Evolutionary conservation across 2,329 filamentous ascomycete genomes (phyloP).

Genomic region (Alternaria atra): DNA sequence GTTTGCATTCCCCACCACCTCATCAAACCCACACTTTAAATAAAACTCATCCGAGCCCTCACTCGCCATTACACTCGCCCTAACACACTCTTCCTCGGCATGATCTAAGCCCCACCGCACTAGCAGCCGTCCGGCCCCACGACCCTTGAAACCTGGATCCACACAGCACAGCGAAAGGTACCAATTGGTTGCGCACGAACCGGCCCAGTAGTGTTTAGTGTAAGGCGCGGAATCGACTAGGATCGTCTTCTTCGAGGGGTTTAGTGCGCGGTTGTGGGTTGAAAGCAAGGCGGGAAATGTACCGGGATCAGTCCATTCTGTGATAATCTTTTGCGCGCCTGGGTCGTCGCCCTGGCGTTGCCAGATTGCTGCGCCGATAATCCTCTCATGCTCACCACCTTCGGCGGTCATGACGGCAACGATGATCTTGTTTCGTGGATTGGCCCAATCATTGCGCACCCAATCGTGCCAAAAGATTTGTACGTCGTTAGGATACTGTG

Average conservation of each 20-base stretch:
- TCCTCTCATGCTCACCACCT: slow-evolving; percentile 15
- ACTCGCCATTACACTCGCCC: no score
- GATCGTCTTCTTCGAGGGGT: slow-evolving; percentile 22
- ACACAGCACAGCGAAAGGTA: no score
- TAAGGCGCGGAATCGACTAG: slow-evolving; percentile 10
- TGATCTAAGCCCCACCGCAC: no score
- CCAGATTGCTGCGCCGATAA: slow-evolving; percentile 36
- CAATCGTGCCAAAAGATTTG: slow-evolving; percentile 32
- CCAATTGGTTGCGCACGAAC: no score
- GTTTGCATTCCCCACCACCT: no score
- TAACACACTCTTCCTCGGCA: no score
- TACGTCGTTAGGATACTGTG: slow-evolving; percentile 33
- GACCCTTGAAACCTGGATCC: no score
- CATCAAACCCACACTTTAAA: no score
- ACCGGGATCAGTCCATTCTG: slow-evolving; percentile 14
- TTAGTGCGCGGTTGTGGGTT: slow-evolving; percentile 29
- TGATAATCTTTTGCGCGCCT: slow-evolving; percentile 17
- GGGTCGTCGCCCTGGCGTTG: slow-evolving; percentile 30
- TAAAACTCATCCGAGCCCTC: no score
- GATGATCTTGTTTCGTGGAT: slow-evolving; percentile 18
- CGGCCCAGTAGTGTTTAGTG: slow-evolving; percentile 23
- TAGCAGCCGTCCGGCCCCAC: no score
- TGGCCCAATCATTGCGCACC: slow-evolving; percentile 25
- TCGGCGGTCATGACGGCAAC: slow-evolving; percentile 15
- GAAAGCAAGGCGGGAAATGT: background rate